These are phyloP conservation scores for Annulohypoxylon moriforme DNA, from an alignment of 495 filamentous ascomycete genomes.

Conservation along the genomic window DNA sequence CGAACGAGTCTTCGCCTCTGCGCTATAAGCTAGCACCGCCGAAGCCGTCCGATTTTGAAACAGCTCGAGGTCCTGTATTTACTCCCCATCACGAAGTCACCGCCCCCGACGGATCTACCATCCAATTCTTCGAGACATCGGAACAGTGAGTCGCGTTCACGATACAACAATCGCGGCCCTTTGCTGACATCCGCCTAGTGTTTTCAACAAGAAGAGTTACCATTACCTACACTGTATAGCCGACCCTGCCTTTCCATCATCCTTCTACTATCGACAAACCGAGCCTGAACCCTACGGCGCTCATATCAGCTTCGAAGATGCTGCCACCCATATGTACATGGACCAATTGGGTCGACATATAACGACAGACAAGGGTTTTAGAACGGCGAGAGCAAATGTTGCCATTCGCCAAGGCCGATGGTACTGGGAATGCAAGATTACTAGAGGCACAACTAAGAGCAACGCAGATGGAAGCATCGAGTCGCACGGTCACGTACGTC, in stretches of 20 bases:
- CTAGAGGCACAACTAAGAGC: slow-evolving; percentile 66
- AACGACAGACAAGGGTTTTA: slow-evolving; percentile 83
- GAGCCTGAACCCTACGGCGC: slow-evolving; percentile 84
- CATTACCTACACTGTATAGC: slow-evolving; percentile 92
- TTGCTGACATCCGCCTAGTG: slow-evolving; percentile 64
- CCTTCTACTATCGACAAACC: slow-evolving; percentile 88
- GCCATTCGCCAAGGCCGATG: slow-evolving; percentile 89
- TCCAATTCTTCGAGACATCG: slow-evolving; percentile 70
- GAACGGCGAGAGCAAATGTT: slow-evolving; percentile 89
- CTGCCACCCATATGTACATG: slow-evolving; percentile 79
- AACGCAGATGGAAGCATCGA: slow-evolving; percentile 54
- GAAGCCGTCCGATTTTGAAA: slow-evolving; percentile 67
- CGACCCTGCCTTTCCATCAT: slow-evolving; percentile 84
- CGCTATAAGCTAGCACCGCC: slow-evolving; percentile 70
- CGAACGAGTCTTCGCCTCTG: slow-evolving; percentile 59
- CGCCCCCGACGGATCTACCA: slow-evolving; percentile 56
- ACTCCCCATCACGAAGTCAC: slow-evolving; percentile 60
- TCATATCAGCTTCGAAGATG: slow-evolving; percentile 91
- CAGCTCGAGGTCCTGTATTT: slow-evolving; percentile 66
- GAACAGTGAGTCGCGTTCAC: slow-evolving; percentile 69
- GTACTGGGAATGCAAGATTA: slow-evolving; percentile 94
- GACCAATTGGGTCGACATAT: slow-evolving; percentile 69
- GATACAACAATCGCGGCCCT: slow-evolving; percentile 48
- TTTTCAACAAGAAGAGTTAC: slow-evolving; percentile 90
- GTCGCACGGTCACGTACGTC: slow-evolving; percentile 79